Conservation (phyloP, 2,329 filamentous ascomycete genomes). For the Aspergillus phoenicis region DNA sequence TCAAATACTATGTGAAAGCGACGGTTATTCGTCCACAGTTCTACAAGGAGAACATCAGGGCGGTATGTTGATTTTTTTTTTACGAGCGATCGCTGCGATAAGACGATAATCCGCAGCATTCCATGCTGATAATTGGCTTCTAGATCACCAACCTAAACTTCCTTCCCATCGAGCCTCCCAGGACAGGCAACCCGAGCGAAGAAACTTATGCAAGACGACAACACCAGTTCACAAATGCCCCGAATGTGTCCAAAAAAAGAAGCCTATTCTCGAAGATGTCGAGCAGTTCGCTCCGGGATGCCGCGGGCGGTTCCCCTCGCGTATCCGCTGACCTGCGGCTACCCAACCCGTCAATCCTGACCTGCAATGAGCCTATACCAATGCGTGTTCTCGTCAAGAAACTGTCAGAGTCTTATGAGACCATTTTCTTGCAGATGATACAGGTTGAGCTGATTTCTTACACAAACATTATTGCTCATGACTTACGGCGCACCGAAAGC, state of each 20-base stretch:
- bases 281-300: constrained; percentile 30
- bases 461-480: constrained; percentile 78
- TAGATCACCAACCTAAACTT: constrained; percentile 71
- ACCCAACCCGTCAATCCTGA: constrained; percentile 84
- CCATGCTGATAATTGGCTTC: not conserved
- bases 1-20: constrained; percentile 93
- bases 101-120: not conserved
- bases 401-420: constrained; percentile 67
- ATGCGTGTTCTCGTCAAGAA: constrained; percentile 79
- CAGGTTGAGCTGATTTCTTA: constrained; percentile 80
- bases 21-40: constrained; percentile 86
- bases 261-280: constrained; percentile 59
- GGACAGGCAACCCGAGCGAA: constrained; percentile 66
- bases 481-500: constrained; percentile 69
- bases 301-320: constrained; percentile 49
- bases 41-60: constrained; percentile 85
- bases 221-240: constrained; percentile 57
- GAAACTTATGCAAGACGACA: constrained; percentile 82
- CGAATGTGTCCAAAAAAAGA: constrained; percentile 53
- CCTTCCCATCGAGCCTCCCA: constrained; percentile 86
- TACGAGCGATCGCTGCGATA: not conserved
- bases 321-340: constrained; percentile 81
- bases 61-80: constrained; percentile 32
- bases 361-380: constrained; percentile 83
- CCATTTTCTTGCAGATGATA: constrained; percentile 74